Conservation (phyloP, 2,329 filamentous ascomycete species). For the Bertia moriformis region DNA sequence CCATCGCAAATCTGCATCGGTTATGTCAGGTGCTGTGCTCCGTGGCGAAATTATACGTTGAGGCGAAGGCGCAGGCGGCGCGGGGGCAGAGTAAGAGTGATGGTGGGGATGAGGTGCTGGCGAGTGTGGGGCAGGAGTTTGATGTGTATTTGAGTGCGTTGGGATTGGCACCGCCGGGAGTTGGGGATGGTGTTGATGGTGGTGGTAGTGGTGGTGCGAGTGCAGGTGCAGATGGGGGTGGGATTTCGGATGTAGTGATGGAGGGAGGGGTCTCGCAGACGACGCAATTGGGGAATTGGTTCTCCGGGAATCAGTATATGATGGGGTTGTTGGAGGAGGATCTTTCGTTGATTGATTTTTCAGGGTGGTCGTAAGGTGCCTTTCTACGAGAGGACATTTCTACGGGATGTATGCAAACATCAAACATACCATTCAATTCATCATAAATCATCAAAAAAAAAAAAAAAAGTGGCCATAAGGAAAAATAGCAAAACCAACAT, state of each 20-base stretch:
- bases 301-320: constrained; percentile 49
- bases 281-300: constrained; percentile 47
- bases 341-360: constrained; percentile 22
- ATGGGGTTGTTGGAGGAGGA: constrained; percentile 52
- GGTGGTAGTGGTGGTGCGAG: too few species aligned
- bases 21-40: constrained; percentile 47
- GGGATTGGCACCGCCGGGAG: constrained; percentile 35
- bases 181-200: background rate
- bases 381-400: too few species aligned
- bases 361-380: constrained; percentile 14
- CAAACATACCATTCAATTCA: too few species aligned
- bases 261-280: constrained; percentile 10
- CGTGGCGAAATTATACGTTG: constrained; percentile 45
- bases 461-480: too few species aligned
- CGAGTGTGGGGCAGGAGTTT: constrained; percentile 40
- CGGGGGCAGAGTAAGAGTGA: constrained; percentile 21
- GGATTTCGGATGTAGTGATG: background rate
- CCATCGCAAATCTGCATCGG: constrained; percentile 43
- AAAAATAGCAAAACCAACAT: too few species aligned
- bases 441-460: too few species aligned
- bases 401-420: too few species aligned
- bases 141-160: constrained; percentile 51
- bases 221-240: background rate
- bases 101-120: constrained; percentile 27
- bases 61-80: constrained; percentile 31